Evolutionary conservation across 345 rosid genomes (phyloP).

Genomic region (Aegle marmelos): DNA sequence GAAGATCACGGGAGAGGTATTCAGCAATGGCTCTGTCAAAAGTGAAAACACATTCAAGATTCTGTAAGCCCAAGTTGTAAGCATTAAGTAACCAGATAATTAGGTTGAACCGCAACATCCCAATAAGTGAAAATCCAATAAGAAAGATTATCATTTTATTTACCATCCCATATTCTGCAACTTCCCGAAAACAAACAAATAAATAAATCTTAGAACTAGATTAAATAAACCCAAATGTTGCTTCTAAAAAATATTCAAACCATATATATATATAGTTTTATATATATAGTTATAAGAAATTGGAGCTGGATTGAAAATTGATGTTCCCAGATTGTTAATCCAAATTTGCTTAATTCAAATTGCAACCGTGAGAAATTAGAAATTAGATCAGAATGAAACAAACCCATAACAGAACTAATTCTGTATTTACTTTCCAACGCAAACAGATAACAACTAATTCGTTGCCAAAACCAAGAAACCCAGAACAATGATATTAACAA

Average conservation of each 20-base stretch:
- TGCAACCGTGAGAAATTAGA: background rate
- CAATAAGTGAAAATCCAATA: background rate
- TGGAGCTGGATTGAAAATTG: background rate
- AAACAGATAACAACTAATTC: background rate
- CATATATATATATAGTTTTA: too few species aligned
- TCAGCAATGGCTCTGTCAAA: conserved; percentile 71
- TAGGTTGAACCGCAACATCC: background rate
- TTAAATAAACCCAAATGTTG: background rate
- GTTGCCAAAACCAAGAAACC: background rate
- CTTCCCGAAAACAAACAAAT: background rate
- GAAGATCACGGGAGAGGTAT: conserved; percentile 75
- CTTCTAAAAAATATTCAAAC: background rate
- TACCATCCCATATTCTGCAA: background rate
- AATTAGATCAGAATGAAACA: background rate
- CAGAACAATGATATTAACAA: background rate
- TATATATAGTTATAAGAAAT: background rate
- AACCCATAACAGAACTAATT: background rate
- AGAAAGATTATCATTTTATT: background rate
- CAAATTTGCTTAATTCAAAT: background rate
- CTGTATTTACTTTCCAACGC: background rate
- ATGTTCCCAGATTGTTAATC: background rate
- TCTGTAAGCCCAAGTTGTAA: background rate
- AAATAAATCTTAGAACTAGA: background rate
- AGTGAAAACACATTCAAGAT: background rate
- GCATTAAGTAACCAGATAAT: background rate